Evolutionary conservation across 2,329 filamentous ascomycete genomes (phyloP).

Genomic region (Didymellaceae sp.): DNA sequence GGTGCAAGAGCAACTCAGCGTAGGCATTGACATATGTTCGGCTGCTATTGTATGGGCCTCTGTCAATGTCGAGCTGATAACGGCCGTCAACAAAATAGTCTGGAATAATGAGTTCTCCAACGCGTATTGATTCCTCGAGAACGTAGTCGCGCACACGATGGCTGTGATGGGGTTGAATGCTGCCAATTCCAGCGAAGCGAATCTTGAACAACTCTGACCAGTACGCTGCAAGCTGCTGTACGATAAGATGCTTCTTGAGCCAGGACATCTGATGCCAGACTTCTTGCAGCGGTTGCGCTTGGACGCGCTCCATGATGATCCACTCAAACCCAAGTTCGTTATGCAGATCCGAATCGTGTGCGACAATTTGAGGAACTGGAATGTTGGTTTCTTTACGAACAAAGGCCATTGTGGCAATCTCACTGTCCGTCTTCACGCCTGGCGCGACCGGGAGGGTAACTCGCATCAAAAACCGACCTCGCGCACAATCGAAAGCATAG

Average conservation of each 20-base stretch:
- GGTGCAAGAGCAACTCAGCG: neutral
- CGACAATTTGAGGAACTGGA: neutral
- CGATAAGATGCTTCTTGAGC: neutral
- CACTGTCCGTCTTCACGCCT: constrained; percentile 11
- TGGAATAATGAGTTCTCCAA: neutral
- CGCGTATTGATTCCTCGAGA: neutral
- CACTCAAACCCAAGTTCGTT: neutral
- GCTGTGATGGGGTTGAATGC: neutral
- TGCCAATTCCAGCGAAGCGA: neutral
- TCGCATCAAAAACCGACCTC: neutral
- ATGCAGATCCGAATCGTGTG: neutral
- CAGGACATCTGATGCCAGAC: neutral
- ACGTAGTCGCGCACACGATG: neutral
- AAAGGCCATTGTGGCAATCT: neutral
- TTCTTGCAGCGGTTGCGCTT: neutral
- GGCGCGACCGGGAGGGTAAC: neutral
- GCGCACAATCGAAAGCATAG: neutral
- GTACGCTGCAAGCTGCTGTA: neutral
- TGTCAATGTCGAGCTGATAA: neutral
- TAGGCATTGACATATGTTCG: neutral
- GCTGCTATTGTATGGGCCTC: neutral
- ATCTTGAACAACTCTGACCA: neutral
- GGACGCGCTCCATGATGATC: neutral
- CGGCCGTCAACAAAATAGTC: neutral
- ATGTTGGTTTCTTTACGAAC: neutral